Conservation (phyloP, 345 rosid genomes). For the Pugionium dolabratum region DNA sequence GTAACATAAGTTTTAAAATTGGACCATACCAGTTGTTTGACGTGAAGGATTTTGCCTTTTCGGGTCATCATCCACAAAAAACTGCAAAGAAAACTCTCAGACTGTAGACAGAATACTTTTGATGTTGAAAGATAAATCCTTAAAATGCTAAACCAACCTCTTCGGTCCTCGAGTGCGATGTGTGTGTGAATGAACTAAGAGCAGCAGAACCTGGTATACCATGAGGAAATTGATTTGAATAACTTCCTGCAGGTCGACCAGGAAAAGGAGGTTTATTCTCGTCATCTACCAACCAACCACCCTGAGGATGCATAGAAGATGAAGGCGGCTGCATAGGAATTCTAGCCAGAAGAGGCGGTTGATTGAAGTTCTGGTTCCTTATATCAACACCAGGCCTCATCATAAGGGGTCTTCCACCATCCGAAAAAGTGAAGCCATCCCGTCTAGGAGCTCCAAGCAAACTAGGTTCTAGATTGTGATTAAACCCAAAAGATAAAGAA, state of each 20-base stretch:
- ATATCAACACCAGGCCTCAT: constrained; percentile 52
- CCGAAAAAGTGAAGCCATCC: constrained; percentile 49
- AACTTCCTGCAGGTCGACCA: constrained; percentile 48
- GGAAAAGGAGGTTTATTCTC: constrained; percentile 53
- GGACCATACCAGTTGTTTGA: constrained; percentile 53
- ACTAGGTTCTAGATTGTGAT: constrained; percentile 63
- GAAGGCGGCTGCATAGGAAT: constrained; percentile 51
- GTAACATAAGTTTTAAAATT: constrained; percentile 17
- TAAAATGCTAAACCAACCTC: constrained; percentile 53
- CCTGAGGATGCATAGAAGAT: constrained; percentile 50
- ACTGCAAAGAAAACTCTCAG: constrained; percentile 46
- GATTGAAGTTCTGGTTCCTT: constrained; percentile 64
- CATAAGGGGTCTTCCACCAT: constrained; percentile 48
- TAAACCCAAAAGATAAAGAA: constrained; percentile 28
- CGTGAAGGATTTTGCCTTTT: constrained; percentile 52
- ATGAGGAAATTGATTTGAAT: constrained; percentile 49
- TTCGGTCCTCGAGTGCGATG: constrained; percentile 62
- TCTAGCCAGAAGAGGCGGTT: constrained; percentile 66
- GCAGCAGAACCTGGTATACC: constrained; percentile 46
- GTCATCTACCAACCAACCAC: constrained; percentile 79
- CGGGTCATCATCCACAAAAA: constrained; percentile 44
- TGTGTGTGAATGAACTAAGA: constrained; percentile 43
- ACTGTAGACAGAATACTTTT: constrained; percentile 13
- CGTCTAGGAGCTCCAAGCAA: constrained; percentile 88
- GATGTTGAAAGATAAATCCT: constrained; percentile 22